Percentiles rank a stretch among this genome's conserved stretches.
phyloP scores from a whole-genome alignment of 2,329 filamentous ascomycete genomes.

The Botrytis cinerea region DNA sequence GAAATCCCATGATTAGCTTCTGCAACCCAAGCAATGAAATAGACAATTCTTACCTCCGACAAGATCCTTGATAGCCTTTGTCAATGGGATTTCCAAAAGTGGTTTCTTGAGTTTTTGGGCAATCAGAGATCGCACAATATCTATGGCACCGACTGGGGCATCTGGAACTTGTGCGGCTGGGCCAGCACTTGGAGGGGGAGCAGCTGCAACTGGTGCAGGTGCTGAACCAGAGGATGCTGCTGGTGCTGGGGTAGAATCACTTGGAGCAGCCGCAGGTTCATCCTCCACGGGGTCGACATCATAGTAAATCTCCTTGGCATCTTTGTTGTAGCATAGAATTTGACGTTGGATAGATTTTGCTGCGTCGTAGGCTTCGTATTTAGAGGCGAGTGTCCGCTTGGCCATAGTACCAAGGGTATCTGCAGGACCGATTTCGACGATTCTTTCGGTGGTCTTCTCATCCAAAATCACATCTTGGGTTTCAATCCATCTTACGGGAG shows the following conservation, averaged over 20 bases:
- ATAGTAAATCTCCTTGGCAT: conserved; percentile 99
- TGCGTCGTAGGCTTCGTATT: conserved; percentile 98
- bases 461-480: conserved; percentile 99
- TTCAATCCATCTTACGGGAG: conserved; percentile 99
- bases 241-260: conserved; percentile 45
- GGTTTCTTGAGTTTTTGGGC: conserved; percentile 98
- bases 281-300: conserved; percentile 95
- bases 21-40: conserved; percentile 9
- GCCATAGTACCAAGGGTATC: conserved; percentile 98
- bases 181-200: conserved; percentile 70
- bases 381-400: conserved; percentile 89
- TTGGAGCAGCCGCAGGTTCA: conserved; percentile 64
- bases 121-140: conserved; percentile 85
- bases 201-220: conserved; percentile 55
- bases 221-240: conserved; percentile 49
- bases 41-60: conserved; percentile 75
- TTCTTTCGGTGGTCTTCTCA: conserved; percentile 92
- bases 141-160: conserved; percentile 81
- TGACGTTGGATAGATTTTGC: conserved; percentile 95
- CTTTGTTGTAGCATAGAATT: conserved; percentile 99
- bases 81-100: conserved; percentile 81
- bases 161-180: conserved; percentile 87
- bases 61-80: conserved; percentile 97
- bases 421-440: conserved; percentile 95
- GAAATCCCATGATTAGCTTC: conserved; percentile 30